These are phyloP conservation scores for Huntiella moniliformis DNA, from an alignment of 2,329 filamentous ascomycete species.

Conservation along the genomic window DNA sequence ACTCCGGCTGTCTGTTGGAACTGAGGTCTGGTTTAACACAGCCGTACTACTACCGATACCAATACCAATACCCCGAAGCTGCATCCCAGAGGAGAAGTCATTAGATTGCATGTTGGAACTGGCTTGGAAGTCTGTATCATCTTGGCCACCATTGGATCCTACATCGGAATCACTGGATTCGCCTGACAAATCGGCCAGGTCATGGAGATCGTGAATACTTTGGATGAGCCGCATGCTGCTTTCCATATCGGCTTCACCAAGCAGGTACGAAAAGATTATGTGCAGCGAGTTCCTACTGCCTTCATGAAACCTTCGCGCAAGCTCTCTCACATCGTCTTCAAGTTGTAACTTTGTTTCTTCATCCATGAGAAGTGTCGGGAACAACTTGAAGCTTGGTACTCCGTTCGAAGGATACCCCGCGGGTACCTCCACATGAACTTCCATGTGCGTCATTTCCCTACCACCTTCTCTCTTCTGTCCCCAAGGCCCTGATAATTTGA, in stretches of 20 bases:
- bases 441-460: slow-evolving; percentile 32
- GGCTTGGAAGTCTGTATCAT: slow-evolving; percentile 26
- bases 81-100: neutral
- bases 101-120: slow-evolving; percentile 35
- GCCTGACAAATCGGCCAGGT: slow-evolving; percentile 41
- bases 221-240: slow-evolving; percentile 43
- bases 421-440: slow-evolving; percentile 41
- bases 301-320: slow-evolving; percentile 35
- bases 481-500: slow-evolving; percentile 32
- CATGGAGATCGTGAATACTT: slow-evolving; percentile 26
- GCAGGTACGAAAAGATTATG: slow-evolving; percentile 40
- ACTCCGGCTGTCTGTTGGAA: slow-evolving; percentile 35
- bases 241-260: slow-evolving; percentile 43
- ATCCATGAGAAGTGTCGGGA: slow-evolving; percentile 44
- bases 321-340: slow-evolving; percentile 19
- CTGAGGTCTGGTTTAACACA: slow-evolving; percentile 31
- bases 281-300: slow-evolving; percentile 44
- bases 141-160: neutral
- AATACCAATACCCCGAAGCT: neutral
- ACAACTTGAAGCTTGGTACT: slow-evolving; percentile 39
- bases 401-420: slow-evolving; percentile 37
- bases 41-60: slow-evolving; percentile 19
- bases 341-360: slow-evolving; percentile 30
- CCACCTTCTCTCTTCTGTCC: slow-evolving; percentile 30
- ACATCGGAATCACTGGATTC: slow-evolving; percentile 52